A percentile compares a stretch with the other conserved stretches of the same genome.
phyloP scores from a whole-genome alignment of 192 early-diverging fungal genomes.

The Allomyces macrogynus region DNA sequence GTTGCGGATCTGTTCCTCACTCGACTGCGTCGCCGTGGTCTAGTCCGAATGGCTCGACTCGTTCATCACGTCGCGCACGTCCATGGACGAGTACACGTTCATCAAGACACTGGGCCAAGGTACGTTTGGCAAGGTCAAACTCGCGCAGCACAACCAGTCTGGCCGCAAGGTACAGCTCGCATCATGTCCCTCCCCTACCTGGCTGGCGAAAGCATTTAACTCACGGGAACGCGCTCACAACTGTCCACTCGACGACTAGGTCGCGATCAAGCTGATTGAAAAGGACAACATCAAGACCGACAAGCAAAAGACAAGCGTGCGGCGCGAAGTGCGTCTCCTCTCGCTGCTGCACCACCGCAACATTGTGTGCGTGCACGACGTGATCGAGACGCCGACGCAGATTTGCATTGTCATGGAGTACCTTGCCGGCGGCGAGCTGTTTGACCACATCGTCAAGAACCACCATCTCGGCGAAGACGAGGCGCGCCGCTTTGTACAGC shows the following conservation, averaged over 20 bases:
- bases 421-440: slow-evolving; percentile 31
- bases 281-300: slow-evolving; percentile 29
- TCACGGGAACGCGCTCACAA: too few relatives aligned
- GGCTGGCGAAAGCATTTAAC: too few relatives aligned
- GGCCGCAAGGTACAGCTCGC: slow-evolving; percentile 15
- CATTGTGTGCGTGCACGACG: slow-evolving; percentile 31
- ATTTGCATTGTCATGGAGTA: slow-evolving; percentile 41
- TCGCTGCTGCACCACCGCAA: slow-evolving; percentile 24
- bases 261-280: slow-evolving; percentile 39
- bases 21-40: neutral
- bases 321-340: slow-evolving; percentile 24
- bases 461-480: slow-evolving; percentile 19
- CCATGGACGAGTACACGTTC: neutral
- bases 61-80: neutral
- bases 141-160: slow-evolving; percentile 24
- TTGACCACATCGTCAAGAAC: slow-evolving; percentile 30
- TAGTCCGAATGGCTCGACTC: neutral
- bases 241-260: slow-evolving; percentile 9
- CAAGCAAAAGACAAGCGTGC: slow-evolving; percentile 25
- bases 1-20: too few relatives aligned
- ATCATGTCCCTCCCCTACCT: too few relatives aligned
- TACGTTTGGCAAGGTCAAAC: slow-evolving; percentile 38
- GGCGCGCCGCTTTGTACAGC: slow-evolving; percentile 25
- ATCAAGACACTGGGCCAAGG: slow-evolving; percentile 27
- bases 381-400: slow-evolving; percentile 23